Evolutionary conservation across 371 early-diverging fungal species (phyloP).

Genomic region (Saksenaea vasiformis): DNA sequence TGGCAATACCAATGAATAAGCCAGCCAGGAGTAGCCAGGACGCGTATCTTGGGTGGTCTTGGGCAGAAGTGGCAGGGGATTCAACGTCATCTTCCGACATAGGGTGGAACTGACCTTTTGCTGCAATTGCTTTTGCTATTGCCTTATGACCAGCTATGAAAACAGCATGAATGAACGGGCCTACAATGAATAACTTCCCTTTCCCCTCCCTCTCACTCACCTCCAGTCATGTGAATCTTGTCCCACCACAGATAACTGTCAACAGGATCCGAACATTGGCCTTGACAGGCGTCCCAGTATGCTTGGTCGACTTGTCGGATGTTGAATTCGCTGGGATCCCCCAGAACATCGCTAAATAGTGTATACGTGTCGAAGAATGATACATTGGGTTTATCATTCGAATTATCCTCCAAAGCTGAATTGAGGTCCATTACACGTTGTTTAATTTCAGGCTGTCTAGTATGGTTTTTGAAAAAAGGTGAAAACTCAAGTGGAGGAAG

Average conservation of each 20-base stretch:
- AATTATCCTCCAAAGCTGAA: slow-evolving; percentile 37
- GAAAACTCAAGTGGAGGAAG: slow-evolving; percentile 45
- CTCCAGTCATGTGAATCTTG: slow-evolving; percentile 41
- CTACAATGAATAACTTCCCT: no score
- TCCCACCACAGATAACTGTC: slow-evolving; percentile 52
- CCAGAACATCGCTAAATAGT: slow-evolving; percentile 34
- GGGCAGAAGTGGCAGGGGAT: background rate
- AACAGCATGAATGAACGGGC: background rate
- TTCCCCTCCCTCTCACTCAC: background rate
- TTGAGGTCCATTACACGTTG: slow-evolving; percentile 34
- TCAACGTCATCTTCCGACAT: background rate
- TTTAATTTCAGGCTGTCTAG: slow-evolving; percentile 18
- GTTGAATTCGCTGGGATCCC: slow-evolving; percentile 30
- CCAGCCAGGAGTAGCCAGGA: slow-evolving; percentile 2
- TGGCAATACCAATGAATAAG: background rate
- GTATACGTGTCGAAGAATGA: slow-evolving; percentile 32
- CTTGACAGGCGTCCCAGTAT: slow-evolving; percentile 51
- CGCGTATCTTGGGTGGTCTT: background rate
- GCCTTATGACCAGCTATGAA: slow-evolving; percentile 29
- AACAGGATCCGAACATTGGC: slow-evolving; percentile 29
- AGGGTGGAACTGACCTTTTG: slow-evolving; percentile 1
- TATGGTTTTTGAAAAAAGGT: slow-evolving; percentile 28
- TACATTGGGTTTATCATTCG: slow-evolving; percentile 16
- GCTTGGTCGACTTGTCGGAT: slow-evolving; percentile 42
- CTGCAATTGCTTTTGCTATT: slow-evolving; percentile 21